These are phyloP conservation scores for Hirsutella thompsonii DNA, from an alignment of 2,329 filamentous ascomycete genomes.

Conservation along the genomic window DNA sequence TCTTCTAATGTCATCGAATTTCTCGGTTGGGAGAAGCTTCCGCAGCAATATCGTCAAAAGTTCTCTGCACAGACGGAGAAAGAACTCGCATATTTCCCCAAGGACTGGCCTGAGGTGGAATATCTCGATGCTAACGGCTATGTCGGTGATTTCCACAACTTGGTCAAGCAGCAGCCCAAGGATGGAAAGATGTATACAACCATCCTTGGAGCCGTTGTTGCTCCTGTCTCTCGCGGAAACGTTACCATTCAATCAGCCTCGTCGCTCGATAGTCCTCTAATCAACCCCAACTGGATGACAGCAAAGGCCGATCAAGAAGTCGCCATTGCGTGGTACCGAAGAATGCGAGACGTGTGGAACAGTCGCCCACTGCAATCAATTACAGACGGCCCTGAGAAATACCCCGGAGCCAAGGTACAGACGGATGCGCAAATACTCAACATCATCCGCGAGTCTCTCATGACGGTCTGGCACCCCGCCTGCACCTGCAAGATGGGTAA, in stretches of 20 bases:
- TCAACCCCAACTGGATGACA: conserved; percentile 31
- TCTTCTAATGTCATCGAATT: background rate
- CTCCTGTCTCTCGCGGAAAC: conserved; percentile 24
- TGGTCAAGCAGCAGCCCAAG: background rate
- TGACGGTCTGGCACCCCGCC: conserved; percentile 37
- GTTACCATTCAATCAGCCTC: conserved; percentile 22
- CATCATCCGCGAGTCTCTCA: conserved; percentile 23
- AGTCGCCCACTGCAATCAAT: background rate
- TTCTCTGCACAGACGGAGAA: background rate
- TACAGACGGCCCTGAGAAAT: background rate
- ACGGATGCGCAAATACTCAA: conserved; percentile 8
- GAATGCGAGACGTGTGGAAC: conserved; percentile 20
- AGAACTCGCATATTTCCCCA: background rate
- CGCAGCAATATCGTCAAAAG: background rate
- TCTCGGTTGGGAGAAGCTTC: conserved; percentile 1
- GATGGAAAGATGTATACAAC: conserved; percentile 3
- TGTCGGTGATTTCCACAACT: background rate
- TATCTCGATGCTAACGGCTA: background rate
- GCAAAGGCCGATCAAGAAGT: conserved; percentile 28
- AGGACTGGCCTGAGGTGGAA: conserved; percentile 1
- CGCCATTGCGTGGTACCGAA: conserved; percentile 26
- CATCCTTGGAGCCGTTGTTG: conserved; percentile 15
- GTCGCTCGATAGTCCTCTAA: conserved; percentile 21
- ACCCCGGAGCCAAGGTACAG: conserved; percentile 3
- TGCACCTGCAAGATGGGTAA: conserved; percentile 38